Evolutionary conservation across 1,284 basidiomycete genomes (phyloP).

Genomic region (Athelia psychrophila): DNA sequence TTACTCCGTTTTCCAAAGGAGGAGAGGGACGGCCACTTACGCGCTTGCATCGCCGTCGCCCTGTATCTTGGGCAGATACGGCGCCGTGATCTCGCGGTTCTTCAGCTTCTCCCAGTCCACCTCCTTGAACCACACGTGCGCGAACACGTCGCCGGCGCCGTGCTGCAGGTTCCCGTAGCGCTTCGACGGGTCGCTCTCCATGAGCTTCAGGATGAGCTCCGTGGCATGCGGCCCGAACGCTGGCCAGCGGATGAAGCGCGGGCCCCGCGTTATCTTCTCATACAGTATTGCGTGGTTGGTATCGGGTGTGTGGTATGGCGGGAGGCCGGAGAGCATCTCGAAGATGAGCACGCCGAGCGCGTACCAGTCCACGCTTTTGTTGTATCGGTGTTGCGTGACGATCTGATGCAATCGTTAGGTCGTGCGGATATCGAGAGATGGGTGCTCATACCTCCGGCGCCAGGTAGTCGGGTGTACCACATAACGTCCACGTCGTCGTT

Average conservation of each 20-base stretch:
- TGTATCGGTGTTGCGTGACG: constrained; percentile 90
- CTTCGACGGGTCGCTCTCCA: constrained; percentile 89
- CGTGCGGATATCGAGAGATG: not conserved
- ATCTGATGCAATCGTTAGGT: constrained; percentile 48
- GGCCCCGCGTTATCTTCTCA: constrained; percentile 82
- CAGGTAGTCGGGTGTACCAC: constrained; percentile 96
- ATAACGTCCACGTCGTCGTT: constrained; percentile 95
- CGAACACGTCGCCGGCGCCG: constrained; percentile 94
- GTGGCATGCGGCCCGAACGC: constrained; percentile 83
- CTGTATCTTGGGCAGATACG: constrained; percentile 86
- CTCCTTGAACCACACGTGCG: constrained; percentile 95
- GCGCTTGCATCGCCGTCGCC: constrained; percentile 91
- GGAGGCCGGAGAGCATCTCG: constrained; percentile 92
- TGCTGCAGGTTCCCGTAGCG: constrained; percentile 91
- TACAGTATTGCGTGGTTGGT: constrained; percentile 67
- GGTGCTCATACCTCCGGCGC: constrained; percentile 71
- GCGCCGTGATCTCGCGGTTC: constrained; percentile 90
- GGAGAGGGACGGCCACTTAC: constrained; percentile 51
- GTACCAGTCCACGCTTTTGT: constrained; percentile 99
- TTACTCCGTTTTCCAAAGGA: not conserved
- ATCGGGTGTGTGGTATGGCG: constrained; percentile 72
- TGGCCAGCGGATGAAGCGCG: constrained; percentile 79
- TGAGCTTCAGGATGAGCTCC: constrained; percentile 87
- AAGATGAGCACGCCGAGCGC: constrained; percentile 96
- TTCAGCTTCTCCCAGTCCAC: constrained; percentile 92